Evolutionary conservation across 495 filamentous ascomycete species (phyloP), one percentile per base, ranked within the genome.

Genomic region (Annulohypoxylon stygium): DNA sequence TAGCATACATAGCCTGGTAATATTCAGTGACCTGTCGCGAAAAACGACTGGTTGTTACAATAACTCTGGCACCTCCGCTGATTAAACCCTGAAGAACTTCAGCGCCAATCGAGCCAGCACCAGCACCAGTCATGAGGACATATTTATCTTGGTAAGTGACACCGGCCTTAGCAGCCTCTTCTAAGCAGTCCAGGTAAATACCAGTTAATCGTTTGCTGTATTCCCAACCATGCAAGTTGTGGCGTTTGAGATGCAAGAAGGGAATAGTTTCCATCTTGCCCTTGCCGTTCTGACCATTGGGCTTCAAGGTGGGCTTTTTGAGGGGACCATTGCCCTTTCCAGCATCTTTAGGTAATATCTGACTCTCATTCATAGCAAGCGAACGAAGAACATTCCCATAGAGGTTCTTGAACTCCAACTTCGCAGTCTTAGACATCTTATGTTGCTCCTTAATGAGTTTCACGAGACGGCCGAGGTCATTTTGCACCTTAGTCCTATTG

Each of bases 11-110:
- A 50, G 92, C 90, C 83, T 98, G 96, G 83, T 98, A 99, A 84
- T 98, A 98, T 83, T 99, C 97, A 25, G 97, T 99, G 58, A 98
- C 96, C 78, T 98, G 92, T 41, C 93, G 93, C 2, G 97, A 98
- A 87, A 94, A 98, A 67, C 96, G 90, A 79, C 93, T 97, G 33
- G 96, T 98, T 8, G 96, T 98, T 63, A 99, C 96, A 60, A 97
- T 83, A 37, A 99, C 96, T 84, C 94, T 94, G 74, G 95, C 96
- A 76, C 96, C 96, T 81, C 97, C 96, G 77, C 93, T 97, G 81
- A 99, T 95, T 66, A 99, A 85, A 39, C 96, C 96, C 81, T 98
- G 95, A 11, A 99, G 87, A 48, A 99, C 95, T 66, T 98, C 96
- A n/a, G 97, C 97, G 77, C 95, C 96, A 76, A 99, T 99, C 26